phyloP scores from a whole-genome alignment of 495 filamentous ascomycete species.

The Aspergillus sparsus region DNA sequence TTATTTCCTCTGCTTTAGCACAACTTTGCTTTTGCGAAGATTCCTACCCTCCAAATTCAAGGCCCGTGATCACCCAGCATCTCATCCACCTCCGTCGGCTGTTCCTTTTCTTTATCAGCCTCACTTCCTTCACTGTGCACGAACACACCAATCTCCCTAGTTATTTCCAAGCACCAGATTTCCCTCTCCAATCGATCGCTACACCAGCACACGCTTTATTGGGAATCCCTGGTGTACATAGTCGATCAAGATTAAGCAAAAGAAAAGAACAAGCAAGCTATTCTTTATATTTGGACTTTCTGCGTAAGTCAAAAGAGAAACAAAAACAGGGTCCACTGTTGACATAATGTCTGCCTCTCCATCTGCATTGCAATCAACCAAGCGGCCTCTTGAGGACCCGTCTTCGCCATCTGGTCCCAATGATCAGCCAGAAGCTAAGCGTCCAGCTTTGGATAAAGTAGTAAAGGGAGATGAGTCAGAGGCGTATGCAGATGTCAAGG shows the following conservation, averaged over 20 bases:
- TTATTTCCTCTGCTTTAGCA: conserved; percentile 25
- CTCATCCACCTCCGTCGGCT: conserved; percentile 32
- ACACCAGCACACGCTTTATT: conserved; percentile 95
- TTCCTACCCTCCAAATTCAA: conserved; percentile 24
- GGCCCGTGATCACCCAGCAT: conserved; percentile 33
- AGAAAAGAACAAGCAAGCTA: conserved; percentile 42
- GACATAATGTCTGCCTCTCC: conserved; percentile 64
- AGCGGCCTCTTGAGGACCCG: conserved; percentile 94
- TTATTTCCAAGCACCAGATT: conserved; percentile 45
- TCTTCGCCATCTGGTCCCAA: conserved; percentile 88
- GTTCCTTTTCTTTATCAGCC: conserved; percentile 27
- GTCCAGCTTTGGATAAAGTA: conserved; percentile 91
- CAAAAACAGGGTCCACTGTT: conserved; percentile 33
- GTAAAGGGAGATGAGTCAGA: conserved; percentile 60
- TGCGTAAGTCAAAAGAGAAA: conserved; percentile 50
- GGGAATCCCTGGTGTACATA: conserved; percentile 89
- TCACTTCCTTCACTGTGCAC: conserved; percentile 39
- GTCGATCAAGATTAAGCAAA: conserved; percentile 58
- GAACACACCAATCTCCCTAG: conserved; percentile 35
- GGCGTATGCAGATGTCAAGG: conserved; percentile 55
- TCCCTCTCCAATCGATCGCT: conserved; percentile 47
- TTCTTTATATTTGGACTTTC: conserved; percentile 45
- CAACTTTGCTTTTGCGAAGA: conserved; percentile 28
- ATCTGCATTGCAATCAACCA: conserved; percentile 65
- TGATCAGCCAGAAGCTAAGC: conserved; percentile 96